Base-by-base conservation (phyloP, 306 rosid species). In the Abrus pulchellus region DNA sequence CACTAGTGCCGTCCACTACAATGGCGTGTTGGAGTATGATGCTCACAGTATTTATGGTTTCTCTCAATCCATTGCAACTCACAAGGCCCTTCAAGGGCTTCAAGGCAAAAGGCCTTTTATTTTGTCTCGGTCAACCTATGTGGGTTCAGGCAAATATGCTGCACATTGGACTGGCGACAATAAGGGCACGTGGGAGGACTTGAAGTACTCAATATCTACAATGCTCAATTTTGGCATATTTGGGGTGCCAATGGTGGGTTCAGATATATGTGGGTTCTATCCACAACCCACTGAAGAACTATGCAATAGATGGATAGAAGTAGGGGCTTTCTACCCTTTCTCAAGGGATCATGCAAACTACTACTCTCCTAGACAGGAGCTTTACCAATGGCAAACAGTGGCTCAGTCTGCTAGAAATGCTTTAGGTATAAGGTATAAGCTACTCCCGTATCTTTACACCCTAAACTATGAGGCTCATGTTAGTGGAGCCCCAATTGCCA, bases 131-230 rank as follows among this genome's bases (percentile, higher is more conserved):
- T 89, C 98, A 36, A 90, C 99, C 27, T 95, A 80, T 68, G 99
- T 95, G 0, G 99, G 99, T 72, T 90, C 98, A 0, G 98, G 98
- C 5, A 91, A 89, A 85, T 95, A 95, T 60, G 89, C 90, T 57
- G 99, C 99, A 44, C 99, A 95, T 85, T 95, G 99, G 99, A 95
- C 99, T 0, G 99, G 99, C 30, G 99, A 93, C 85, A 95, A 95
- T 61, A 81, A 91, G 75, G 99, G 92, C 10, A 91, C 94, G 7
- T 95, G 98, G 98, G 88, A 95, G 28, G 86, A 95, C 79, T 88
- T 95, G 85, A 89, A 53, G 86, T 88, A 89, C 90, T 93, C 99
- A 45, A 95, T 95, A 72, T 88, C 98, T 4, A 93, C 98, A 40
- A 87, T 95, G 91, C 90, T 95, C 57, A 95, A 95, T 61, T 95